These are phyloP conservation scores for Neofusicoccum sp. DNA, from an alignment of 2,329 filamentous ascomycete species.

Conservation along the genomic window DNA sequence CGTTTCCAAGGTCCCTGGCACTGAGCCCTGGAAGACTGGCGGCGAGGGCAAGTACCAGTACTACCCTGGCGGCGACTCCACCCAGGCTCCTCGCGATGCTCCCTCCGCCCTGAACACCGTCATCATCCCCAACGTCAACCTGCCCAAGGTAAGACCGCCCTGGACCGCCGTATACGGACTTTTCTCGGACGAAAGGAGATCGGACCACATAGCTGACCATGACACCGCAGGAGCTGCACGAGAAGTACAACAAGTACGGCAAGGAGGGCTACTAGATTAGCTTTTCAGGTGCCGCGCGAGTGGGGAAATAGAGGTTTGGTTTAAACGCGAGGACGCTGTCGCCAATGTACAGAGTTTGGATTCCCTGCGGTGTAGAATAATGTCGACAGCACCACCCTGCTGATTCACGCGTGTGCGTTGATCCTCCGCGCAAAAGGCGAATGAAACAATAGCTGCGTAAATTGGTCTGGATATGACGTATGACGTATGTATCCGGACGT, in stretches of 20 bases:
- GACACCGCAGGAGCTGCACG: constrained; percentile 73
- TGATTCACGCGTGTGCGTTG: neutral
- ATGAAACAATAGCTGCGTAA: too few species aligned
- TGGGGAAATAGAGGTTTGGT: constrained; percentile 7
- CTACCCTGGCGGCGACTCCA: constrained; percentile 77
- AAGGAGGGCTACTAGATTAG: constrained; percentile 76
- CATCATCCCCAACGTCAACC: constrained; percentile 86
- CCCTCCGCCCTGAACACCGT: constrained; percentile 95
- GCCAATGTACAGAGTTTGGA: constrained; percentile 16
- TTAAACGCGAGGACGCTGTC: neutral
- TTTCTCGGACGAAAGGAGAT: neutral
- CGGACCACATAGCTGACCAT: neutral
- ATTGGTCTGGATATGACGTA: too few species aligned
- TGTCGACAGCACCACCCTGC: neutral
- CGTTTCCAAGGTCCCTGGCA: constrained; percentile 70
- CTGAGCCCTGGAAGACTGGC: constrained; percentile 87
- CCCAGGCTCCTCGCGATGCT: constrained; percentile 75
- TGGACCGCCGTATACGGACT: neutral
- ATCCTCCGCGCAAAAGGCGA: too few species aligned
- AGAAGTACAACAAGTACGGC: constrained; percentile 99
- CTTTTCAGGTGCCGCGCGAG: neutral
- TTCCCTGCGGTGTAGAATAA: constrained; percentile 18
- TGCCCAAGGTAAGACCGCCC: constrained; percentile 62
- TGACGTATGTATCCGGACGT: too few species aligned
- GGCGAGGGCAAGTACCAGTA: constrained; percentile 60